phyloP scores from a whole-genome alignment of 2,329 filamentous ascomycete genomes.

The Colletotrichum chrysophilum region DNA sequence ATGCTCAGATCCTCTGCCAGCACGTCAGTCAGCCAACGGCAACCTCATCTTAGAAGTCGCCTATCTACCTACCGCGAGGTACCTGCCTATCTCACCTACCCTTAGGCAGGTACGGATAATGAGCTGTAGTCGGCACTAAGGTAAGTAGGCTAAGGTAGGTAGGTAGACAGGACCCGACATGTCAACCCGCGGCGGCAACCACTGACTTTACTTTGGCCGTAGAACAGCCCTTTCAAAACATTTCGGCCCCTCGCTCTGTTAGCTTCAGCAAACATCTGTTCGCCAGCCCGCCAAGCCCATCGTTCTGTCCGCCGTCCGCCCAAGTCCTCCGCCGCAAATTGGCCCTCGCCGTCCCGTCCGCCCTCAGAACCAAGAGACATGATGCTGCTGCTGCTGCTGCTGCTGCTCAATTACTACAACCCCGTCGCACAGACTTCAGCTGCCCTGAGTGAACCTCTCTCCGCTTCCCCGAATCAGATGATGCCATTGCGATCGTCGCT shows the following conservation, averaged over 20 bases:
- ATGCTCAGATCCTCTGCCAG: neutral
- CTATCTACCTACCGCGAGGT: neutral
- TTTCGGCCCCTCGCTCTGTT: neutral
- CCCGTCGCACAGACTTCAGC: slow-evolving; percentile 4
- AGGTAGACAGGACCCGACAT: neutral
- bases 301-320: neutral
- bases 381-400: neutral
- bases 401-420: neutral
- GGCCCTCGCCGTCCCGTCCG: neutral
- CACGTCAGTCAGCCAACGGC: neutral
- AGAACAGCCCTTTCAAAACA: neutral
- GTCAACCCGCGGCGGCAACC: slow-evolving; percentile 1
- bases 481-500: slow-evolving; percentile 3
- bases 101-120: neutral
- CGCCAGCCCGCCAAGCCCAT: neutral
- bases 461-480: neutral
- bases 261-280: neutral
- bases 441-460: neutral
- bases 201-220: neutral
- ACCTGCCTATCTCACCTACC: neutral
- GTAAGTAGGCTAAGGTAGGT: neutral
- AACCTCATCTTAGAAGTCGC: neutral
- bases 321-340: neutral
- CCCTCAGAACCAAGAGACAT: neutral
- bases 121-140: neutral